Evolutionary conservation across 768 basidiomycete species (phyloP), one percentile per base, ranked within the genome.

Genomic region (Russula emetica): DNA sequence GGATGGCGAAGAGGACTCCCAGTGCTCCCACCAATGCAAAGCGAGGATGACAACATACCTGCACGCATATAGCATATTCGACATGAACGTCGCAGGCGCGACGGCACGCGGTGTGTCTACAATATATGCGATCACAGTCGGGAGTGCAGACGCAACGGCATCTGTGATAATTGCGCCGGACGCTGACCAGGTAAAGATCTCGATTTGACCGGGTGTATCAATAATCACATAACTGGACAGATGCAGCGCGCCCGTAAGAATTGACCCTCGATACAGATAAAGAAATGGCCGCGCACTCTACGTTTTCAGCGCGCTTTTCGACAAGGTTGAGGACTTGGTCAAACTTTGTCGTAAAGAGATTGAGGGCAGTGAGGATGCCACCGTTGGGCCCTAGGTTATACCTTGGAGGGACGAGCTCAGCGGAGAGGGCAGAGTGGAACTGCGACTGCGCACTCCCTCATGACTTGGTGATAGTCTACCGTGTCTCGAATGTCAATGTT

Each of bases 121-220:
- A 65, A 99, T 83, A 72, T 98, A 99, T 18, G 97, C 97, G 40
- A 99, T 86, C 38, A 96, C 92, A 2, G 97, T 88, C 6, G 97
- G 97, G 62, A 98, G 78, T 0, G 94, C 85, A 3, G 92, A 91
- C 0, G 97, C 97, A 47, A 99, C 81, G 20, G 97, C 92, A 72
- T 98, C 95, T 47, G 97, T 99, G 70, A 99, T 98, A 71, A 99
- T 99, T 13, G 96, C 88, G 5, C 97, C 97, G 52, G 95, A 98
- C 2, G 97, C 97, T 0, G 95, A 98, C 97, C 97, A 99, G 55
- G 97, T 99, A 73, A 99, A 99, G 68, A 98, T 99, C 76, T 99
- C 97, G 71, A 99, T 99, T 76, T 99, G 97, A 5, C 97, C 97
- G 7, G 97, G 97, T 0, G 97, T 99, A 71, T 99, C 97, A 53